phyloP scores from a whole-genome alignment of 192 early-diverging fungal species.

The Oehlia diaphana region DNA sequence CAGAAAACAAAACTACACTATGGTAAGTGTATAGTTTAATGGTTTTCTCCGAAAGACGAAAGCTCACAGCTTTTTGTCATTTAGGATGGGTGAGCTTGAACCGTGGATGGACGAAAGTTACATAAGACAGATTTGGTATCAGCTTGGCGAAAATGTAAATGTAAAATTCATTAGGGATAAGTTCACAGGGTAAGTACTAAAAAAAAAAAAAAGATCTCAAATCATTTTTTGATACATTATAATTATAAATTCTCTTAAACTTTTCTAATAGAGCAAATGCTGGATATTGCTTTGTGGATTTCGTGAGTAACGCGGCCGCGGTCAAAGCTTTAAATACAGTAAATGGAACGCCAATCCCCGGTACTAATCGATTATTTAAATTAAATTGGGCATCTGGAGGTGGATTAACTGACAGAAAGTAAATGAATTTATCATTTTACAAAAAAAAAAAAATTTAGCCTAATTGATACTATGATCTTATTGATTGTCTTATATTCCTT shows the following conservation, averaged over 20 bases:
- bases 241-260: not conserved
- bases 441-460: not conserved
- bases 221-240: not conserved
- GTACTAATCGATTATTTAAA: constrained; percentile 78
- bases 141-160: constrained; percentile 78
- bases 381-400: constrained; percentile 98
- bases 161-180: constrained; percentile 97
- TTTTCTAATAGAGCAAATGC: constrained; percentile 51
- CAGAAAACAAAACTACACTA: constrained; percentile 32
- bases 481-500: not conserved
- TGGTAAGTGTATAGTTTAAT: constrained; percentile 16
- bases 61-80: not conserved
- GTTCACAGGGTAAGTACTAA: constrained; percentile 65
- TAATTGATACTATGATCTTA: not conserved
- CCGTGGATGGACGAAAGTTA: constrained; percentile 98
- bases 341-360: constrained; percentile 84
- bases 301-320: constrained; percentile 66
- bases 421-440: constrained; percentile 21
- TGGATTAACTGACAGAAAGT: constrained; percentile 59
- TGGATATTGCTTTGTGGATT: constrained; percentile 95
- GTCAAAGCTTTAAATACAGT: constrained; percentile 67
- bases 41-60: not conserved
- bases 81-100: constrained; percentile 95
- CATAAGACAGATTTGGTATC: constrained; percentile 84
- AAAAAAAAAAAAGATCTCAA: not conserved